Conservation (phyloP, 805 yeast species). For the Torulaspora delbrueckii region DNA sequence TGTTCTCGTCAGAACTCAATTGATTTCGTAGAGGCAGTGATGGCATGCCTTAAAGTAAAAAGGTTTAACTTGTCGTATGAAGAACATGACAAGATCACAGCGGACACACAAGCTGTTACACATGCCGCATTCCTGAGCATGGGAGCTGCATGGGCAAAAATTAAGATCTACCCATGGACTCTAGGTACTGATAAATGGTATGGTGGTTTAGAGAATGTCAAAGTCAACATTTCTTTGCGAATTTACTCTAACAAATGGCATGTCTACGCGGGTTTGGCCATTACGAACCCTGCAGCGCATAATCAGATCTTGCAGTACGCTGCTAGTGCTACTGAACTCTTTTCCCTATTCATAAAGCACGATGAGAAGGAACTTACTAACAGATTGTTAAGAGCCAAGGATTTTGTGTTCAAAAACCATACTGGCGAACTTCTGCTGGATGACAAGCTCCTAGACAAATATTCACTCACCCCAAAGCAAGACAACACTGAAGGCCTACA, state of each 20-base stretch:
- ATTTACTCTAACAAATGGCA: slow-evolving; percentile 96
- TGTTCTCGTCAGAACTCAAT: slow-evolving; percentile 49
- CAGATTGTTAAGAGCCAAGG: slow-evolving; percentile 62
- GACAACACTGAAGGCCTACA: slow-evolving; percentile 27
- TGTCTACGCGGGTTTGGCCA: slow-evolving; percentile 95
- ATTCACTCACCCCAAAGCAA: slow-evolving; percentile 61
- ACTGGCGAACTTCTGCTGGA: slow-evolving; percentile 63
- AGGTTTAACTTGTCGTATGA: slow-evolving; percentile 74
- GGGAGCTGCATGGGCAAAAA: slow-evolving; percentile 93
- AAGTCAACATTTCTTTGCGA: slow-evolving; percentile 85
- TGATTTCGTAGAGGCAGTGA: slow-evolving; percentile 55
- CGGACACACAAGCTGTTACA: slow-evolving; percentile 97
- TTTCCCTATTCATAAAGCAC: slow-evolving; percentile 74
- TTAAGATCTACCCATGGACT: slow-evolving; percentile 84
- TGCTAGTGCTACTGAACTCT: slow-evolving; percentile 73
- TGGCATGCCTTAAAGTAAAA: slow-evolving; percentile 74
- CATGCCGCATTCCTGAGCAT: slow-evolving; percentile 95
- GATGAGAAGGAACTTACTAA: slow-evolving; percentile 51
- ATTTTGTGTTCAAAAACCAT: slow-evolving; percentile 67
- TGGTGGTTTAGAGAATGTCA: slow-evolving; percentile 95
- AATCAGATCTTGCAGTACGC: slow-evolving; percentile 87
- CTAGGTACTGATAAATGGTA: slow-evolving; percentile 53
- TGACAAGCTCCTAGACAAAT: slow-evolving; percentile 71
- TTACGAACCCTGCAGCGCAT: slow-evolving; percentile 92
- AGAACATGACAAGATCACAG: slow-evolving; percentile 92